These are phyloP conservation scores for Bothia castanella DNA, from an alignment of 1,284 basidiomycete species.

Conservation along the genomic window DNA sequence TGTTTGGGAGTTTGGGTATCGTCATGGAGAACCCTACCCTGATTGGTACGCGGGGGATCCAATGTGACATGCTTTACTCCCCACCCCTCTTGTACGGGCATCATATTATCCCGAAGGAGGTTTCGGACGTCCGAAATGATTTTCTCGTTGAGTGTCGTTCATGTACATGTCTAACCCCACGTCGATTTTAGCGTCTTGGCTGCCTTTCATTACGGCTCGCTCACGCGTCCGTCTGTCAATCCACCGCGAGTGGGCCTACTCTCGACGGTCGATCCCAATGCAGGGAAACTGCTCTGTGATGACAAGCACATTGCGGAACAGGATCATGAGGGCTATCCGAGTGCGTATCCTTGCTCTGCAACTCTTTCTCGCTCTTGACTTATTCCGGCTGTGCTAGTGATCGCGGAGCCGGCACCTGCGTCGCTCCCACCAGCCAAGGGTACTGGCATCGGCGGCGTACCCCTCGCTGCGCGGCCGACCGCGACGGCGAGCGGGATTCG, in stretches of 20 bases:
- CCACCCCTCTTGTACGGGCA: background rate
- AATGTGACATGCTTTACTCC: background rate
- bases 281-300: constrained; percentile 29
- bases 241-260: constrained; percentile 66
- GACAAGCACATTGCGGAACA: constrained; percentile 23
- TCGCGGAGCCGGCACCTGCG: constrained; percentile 24
- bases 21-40: background rate
- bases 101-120: constrained; percentile 7
- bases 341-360: constrained; percentile 8
- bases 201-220: constrained; percentile 63
- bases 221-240: constrained; percentile 59
- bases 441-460: constrained; percentile 30
- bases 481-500: constrained; percentile 12
- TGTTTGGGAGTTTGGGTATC: background rate
- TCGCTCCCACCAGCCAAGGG: constrained; percentile 21
- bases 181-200: constrained; percentile 41
- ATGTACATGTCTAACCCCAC: no score
- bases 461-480: constrained; percentile 22
- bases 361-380: background rate
- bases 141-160: background rate
- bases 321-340: constrained; percentile 23
- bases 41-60: constrained; percentile 5
- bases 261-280: constrained; percentile 59
- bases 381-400: constrained; percentile 13
- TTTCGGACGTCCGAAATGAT: constrained; percentile 13